Percentiles rank a stretch among this genome's conserved stretches.
phyloP scores from a whole-genome alignment of 495 filamentous ascomycete species.

The Daldinia loculata region DNA sequence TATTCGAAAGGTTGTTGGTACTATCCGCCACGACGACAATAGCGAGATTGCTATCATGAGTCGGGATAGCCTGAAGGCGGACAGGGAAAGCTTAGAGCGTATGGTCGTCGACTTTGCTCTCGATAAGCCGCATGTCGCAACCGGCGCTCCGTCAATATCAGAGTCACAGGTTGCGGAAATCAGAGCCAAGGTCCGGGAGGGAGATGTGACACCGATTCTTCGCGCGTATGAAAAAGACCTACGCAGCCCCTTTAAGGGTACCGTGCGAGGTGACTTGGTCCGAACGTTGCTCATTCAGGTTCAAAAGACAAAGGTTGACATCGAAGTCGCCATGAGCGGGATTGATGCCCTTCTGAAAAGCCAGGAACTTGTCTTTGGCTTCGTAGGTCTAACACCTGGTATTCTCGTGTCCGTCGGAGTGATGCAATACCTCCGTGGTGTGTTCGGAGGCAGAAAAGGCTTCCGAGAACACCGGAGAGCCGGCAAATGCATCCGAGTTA shows the following conservation, averaged over 20 bases:
- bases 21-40: conserved; percentile 87
- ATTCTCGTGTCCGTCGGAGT: conserved; percentile 82
- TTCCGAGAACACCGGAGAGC: conserved; percentile 65
- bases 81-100: conserved; percentile 88
- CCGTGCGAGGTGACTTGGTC: conserved; percentile 84
- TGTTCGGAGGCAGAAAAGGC: conserved; percentile 74
- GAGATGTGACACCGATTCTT: conserved; percentile 90
- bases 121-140: conserved; percentile 69
- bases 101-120: conserved; percentile 97
- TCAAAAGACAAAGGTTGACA: conserved; percentile 98
- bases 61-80: conserved; percentile 84
- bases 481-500: conserved; percentile 71
- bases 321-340: conserved; percentile 93
- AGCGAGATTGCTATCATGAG: conserved; percentile 97
- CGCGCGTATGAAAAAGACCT: conserved; percentile 90
- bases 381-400: conserved; percentile 91
- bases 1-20: conserved; percentile 79
- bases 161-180: conserved; percentile 73
- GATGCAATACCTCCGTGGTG: conserved; percentile 72
- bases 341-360: conserved; percentile 93
- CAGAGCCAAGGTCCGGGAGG: conserved; percentile 79
- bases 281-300: conserved; percentile 93
- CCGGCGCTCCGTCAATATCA: conserved; percentile 53
- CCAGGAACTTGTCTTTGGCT: conserved; percentile 96
- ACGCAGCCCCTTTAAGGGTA: conserved; percentile 77